Conservation (phyloP, 176 grass and related monocot genomes). For the barley (Hordeum vulgare) region MorexV3_pseudomolecules_assembly NC_058522.1:60850753-60851252, state of each 20-base stretch:
- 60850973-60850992: background rate
- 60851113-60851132: conserved; percentile 16
- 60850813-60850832: no score
- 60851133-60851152: conserved; percentile 81
- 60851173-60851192: conserved; percentile 39
- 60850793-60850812: no score
- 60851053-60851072: conserved; percentile 27
- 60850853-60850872: no score
- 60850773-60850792: no score
- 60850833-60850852: no score
- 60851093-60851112: background rate
- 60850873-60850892: no score
- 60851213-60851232: conserved; percentile 23
- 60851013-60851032: no score
- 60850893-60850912: no score
- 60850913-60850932: no score
- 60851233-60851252: conserved; percentile 34
- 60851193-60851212: conserved; percentile 7
- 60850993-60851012: background rate
- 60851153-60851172: conserved; percentile 59
- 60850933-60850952: no score
- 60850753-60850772: no score
- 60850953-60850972: background rate
- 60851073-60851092: background rate
- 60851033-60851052: conserved; percentile 29